These are phyloP conservation scores for Oryza rufipogon DNA, from an alignment of 176 grass and related monocot genomes.

Conservation along the genomic window DNA sequence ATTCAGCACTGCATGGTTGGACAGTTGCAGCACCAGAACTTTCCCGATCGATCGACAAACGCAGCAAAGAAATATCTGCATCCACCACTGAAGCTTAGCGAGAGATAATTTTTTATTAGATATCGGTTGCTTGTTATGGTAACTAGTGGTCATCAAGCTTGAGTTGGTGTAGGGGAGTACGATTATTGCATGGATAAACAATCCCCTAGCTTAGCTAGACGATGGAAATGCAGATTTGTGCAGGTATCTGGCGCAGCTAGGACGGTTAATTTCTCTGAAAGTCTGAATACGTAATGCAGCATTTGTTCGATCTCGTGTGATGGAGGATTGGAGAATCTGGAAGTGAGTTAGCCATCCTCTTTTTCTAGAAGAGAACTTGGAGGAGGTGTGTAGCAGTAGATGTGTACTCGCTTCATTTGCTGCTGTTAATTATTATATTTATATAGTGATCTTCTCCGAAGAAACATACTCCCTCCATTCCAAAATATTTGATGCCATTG, in stretches of 20 bases:
- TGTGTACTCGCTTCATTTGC: not conserved
- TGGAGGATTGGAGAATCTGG: slow-evolving; percentile 6
- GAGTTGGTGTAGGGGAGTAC: slow-evolving; percentile 19
- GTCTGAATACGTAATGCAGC: slow-evolving; percentile 21
- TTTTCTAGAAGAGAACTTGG: slow-evolving; percentile 24
- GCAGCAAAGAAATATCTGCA: slow-evolving; percentile 37
- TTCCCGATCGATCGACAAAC: slow-evolving; percentile 40
- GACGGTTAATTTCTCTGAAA: slow-evolving; percentile 28
- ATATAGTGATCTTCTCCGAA: slow-evolving; percentile 10
- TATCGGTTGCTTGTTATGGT: slow-evolving; percentile 20
- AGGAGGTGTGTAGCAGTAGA: not conserved
- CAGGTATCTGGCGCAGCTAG: slow-evolving; percentile 37
- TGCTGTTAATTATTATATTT: not conserved
- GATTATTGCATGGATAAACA: slow-evolving; percentile 41
- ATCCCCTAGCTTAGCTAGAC: not conserved
- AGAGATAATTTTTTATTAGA: slow-evolving; percentile 2
- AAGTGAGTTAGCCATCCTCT: not conserved
- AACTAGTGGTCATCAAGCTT: slow-evolving; percentile 6
- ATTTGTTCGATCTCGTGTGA: not conserved
- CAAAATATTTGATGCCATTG: too few relatives aligned
- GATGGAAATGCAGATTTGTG: slow-evolving; percentile 7
- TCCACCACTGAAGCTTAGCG: slow-evolving; percentile 28
- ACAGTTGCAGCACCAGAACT: slow-evolving; percentile 43
- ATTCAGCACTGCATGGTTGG: slow-evolving; percentile 38
- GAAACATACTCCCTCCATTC: not conserved